Percentiles rank a stretch among this genome's conserved stretches.
Evolutionary conservation across 129 eudicot genomes (phyloP).

Genomic region (Lactuca sativa): DNA sequence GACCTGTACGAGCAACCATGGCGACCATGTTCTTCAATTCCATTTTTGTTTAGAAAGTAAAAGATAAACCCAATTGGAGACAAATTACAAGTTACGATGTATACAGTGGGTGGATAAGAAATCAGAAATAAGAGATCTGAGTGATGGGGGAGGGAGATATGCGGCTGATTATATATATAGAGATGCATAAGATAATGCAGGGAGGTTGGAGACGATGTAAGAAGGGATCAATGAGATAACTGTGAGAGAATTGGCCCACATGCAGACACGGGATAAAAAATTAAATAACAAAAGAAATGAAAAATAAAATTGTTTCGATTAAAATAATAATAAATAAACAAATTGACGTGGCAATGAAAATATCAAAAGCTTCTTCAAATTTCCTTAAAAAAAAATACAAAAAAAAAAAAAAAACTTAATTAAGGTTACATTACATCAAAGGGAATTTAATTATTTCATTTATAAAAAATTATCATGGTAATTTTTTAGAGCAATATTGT

Average conservation of each 20-base stretch:
- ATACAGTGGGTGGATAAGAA: not conserved
- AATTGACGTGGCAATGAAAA: not conserved
- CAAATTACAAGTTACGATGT: not conserved
- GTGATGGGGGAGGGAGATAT: constrained; percentile 16
- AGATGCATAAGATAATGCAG: constrained; percentile 12
- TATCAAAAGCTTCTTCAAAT: not conserved
- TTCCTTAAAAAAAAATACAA: too few relatives aligned
- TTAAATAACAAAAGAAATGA: not conserved
- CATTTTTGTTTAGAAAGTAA: constrained; percentile 20
- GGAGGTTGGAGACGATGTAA: constrained; percentile 13
- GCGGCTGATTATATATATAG: constrained; percentile 9
- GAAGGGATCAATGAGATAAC: constrained; percentile 9
- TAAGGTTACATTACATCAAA: too few relatives aligned
- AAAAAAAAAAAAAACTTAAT: too few relatives aligned
- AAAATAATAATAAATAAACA: not conserved
- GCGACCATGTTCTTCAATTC: constrained; percentile 64
- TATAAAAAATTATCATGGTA: too few relatives aligned
- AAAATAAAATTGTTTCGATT: not conserved
- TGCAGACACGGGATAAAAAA: constrained; percentile 3
- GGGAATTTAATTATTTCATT: too few relatives aligned
- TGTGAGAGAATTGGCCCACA: constrained; percentile 17
- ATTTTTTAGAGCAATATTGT: too few relatives aligned
- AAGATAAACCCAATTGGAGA: constrained; percentile 2
- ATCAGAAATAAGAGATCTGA: constrained; percentile 1
- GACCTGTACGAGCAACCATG: constrained; percentile 65